Evolutionary conservation across 495 filamentous ascomycete genomes (phyloP).

Genomic region (Thermothielavioides terrestris): DNA sequence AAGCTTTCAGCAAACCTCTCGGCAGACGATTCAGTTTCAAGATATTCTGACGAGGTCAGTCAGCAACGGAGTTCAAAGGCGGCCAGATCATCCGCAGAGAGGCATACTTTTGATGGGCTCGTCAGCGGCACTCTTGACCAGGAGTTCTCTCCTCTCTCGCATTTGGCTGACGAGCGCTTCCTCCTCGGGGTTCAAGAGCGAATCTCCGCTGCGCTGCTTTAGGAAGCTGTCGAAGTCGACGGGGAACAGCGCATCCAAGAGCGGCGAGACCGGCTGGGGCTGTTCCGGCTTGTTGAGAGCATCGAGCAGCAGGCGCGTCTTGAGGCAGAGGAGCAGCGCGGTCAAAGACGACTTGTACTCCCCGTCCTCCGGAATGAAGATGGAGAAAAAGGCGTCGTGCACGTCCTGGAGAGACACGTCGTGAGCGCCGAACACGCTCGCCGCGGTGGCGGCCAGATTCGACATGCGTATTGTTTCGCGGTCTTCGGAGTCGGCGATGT

Average conservation of each 20-base stretch:
- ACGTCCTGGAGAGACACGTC: slow-evolving; percentile 77
- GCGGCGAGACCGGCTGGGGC: slow-evolving; percentile 49
- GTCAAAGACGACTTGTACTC: slow-evolving; percentile 47
- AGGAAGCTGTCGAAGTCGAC: slow-evolving; percentile 56
- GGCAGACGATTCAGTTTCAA: slow-evolving; percentile 73
- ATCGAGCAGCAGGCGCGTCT: slow-evolving; percentile 77
- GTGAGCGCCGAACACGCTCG: slow-evolving; percentile 71
- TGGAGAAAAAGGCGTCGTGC: slow-evolving; percentile 75
- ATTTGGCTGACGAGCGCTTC: slow-evolving; percentile 62
- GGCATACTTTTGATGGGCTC: slow-evolving; percentile 43
- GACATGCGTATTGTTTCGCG: slow-evolving; percentile 73
- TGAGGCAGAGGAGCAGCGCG: slow-evolving; percentile 71
- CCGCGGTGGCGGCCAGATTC: slow-evolving; percentile 79
- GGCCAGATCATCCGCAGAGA: background rate
- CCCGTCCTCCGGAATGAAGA: slow-evolving; percentile 68
- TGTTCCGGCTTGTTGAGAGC: slow-evolving; percentile 52
- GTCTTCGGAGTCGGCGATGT: slow-evolving; percentile 57
- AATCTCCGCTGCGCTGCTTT: slow-evolving; percentile 54
- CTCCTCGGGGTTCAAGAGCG: slow-evolving; percentile 59
- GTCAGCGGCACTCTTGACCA: slow-evolving; percentile 52
- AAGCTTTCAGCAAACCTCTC: slow-evolving; percentile 68
- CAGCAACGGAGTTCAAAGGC: background rate
- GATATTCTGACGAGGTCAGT: slow-evolving; percentile 34
- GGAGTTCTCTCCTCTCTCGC: slow-evolving; percentile 54
- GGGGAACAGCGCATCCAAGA: slow-evolving; percentile 69